Evolutionary conservation across 495 filamentous ascomycete genomes (phyloP), one percentile per base, ranked within the genome.

Genomic region (Hypoxylon rickii): DNA sequence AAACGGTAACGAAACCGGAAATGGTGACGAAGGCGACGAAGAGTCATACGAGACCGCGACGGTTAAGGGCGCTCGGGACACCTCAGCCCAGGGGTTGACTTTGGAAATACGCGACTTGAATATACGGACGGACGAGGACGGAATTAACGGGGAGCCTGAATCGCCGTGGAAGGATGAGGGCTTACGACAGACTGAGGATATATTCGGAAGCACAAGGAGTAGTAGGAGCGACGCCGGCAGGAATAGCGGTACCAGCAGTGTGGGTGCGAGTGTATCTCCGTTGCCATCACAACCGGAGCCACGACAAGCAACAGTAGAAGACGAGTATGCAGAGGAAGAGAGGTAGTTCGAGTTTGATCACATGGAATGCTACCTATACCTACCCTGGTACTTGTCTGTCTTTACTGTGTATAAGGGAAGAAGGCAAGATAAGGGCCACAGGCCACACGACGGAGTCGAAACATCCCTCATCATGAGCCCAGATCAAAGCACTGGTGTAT

Each of bases 151-250:
- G n/a, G 42, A 48, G 8, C 11, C 47, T 2, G 53, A 62, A 8
- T 61, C 59, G 3, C 66, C 63, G 13, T 63, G 55, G 66, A 61
- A 47, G 31, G 53, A 64, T 34, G 63, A 63, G 10, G 52, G 51
- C 5, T 8, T 57, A 18, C 51, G 36, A 18, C 31, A 18, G 17
- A 34, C 19, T 40, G 17, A 26, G 7, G 15, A 37, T 2, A 44
- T 38, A 46, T 32, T 4, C 15, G 17, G 22, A 44, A 50, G 24
- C 10, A 29, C 4, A 10, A 29, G 4, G 24, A 10, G 24, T 4
- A 29, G 10, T 29, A 29, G 24, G 10, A 29, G 24, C 24, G 10
- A 29, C 4, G 24, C 24, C 24, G 10, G 24, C 4, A 4, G 4
- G 4, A 29, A 4, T 29, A 29, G 4, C 24, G 4, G 24, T 29